These are phyloP conservation scores for Penicillium sp. DNA, from an alignment of 2,329 filamentous ascomycete genomes.

Conservation along the genomic window DNA sequence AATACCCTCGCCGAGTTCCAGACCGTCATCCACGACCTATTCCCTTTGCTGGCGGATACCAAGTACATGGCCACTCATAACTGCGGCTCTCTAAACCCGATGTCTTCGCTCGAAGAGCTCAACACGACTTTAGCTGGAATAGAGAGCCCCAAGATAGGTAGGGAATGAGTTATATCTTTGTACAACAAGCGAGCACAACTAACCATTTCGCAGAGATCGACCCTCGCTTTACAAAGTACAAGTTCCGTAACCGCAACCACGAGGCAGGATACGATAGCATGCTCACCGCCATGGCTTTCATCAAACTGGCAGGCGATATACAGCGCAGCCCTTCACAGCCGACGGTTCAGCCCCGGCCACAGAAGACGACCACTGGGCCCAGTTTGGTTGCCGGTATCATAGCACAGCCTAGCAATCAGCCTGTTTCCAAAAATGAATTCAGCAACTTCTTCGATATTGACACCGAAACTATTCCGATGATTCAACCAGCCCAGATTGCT, in stretches of 20 bases:
- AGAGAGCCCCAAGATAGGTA: slow-evolving; percentile 34
- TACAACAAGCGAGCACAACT: neutral
- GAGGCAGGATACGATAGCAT: slow-evolving; percentile 66
- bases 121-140: slow-evolving; percentile 28
- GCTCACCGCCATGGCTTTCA: slow-evolving; percentile 59
- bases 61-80: slow-evolving; percentile 63
- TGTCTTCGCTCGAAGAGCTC: slow-evolving; percentile 35
- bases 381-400: neutral
- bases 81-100: slow-evolving; percentile 52
- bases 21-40: slow-evolving; percentile 51
- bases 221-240: slow-evolving; percentile 34
- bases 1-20: slow-evolving; percentile 57
- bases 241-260: slow-evolving; percentile 39
- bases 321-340: slow-evolving; percentile 14
- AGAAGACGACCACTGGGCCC: neutral
- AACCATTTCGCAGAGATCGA: slow-evolving; percentile 34
- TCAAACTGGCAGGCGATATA: slow-evolving; percentile 56
- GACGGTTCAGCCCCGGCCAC: neutral
- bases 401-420: neutral
- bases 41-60: slow-evolving; percentile 61
- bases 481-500: neutral
- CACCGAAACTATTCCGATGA: neutral
- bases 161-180: slow-evolving; percentile 5
- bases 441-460: slow-evolving; percentile 5
- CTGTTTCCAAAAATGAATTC: neutral